Conservation (phyloP, 257 asterid species). For the Thymus mandschuricus region DNA sequence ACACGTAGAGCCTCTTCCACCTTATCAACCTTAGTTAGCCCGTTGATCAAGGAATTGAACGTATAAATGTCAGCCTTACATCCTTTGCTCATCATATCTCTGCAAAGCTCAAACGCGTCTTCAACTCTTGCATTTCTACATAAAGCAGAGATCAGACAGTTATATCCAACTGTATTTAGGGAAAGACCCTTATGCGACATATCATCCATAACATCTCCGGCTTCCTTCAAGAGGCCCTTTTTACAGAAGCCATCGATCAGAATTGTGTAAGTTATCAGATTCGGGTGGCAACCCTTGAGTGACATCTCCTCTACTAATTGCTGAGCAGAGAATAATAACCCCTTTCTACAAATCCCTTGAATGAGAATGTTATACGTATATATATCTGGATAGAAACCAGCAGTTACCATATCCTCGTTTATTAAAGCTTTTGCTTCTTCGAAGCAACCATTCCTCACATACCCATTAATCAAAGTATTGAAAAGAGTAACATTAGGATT, state of each 20-base stretch:
- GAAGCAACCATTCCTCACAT: conserved; percentile 45
- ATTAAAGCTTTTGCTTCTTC: conserved; percentile 78
- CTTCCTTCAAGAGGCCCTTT: conserved; percentile 68
- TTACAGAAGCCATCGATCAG: conserved; percentile 78
- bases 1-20: conserved; percentile 70
- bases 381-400: conserved; percentile 65
- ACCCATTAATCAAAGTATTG: conserved; percentile 78
- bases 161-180: conserved; percentile 77
- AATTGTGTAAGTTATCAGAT: conserved; percentile 72
- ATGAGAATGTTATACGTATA: conserved; percentile 77
- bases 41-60: conserved; percentile 71
- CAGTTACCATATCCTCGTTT: conserved; percentile 45
- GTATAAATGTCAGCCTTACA: conserved; percentile 76
- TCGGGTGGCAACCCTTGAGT: conserved; percentile 55
- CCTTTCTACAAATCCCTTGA: conserved; percentile 78
- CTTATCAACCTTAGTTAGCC: conserved; percentile 58
- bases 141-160: conserved; percentile 75
- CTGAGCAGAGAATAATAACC: conserved; percentile 63
- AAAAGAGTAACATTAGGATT: conserved; percentile 55
- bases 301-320: conserved; percentile 56
- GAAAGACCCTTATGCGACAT: conserved; percentile 63
- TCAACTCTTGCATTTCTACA: conserved; percentile 65
- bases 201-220: conserved; percentile 52
- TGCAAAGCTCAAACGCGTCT: conserved; percentile 55
- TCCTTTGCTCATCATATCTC: conserved; percentile 55